Base-by-base conservation (phyloP, 768 basidiomycete species). In the Melanogaster broomeanus region DNA sequence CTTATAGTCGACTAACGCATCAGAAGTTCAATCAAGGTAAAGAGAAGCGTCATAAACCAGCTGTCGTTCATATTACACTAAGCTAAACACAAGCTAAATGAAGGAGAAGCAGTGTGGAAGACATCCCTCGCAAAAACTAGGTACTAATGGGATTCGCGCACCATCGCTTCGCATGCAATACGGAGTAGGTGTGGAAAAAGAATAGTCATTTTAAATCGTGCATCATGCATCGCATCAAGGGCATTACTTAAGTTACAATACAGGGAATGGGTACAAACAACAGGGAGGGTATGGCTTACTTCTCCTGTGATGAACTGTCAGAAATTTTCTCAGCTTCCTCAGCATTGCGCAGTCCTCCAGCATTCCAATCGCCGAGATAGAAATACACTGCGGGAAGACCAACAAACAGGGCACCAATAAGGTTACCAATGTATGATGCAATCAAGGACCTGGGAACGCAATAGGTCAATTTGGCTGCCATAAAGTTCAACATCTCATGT, bases 351-450 rank as follows among this genome's bases (percentile, higher is more conserved):
- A 82, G 56, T 13, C 72, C 73, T 22, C 62, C 74, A 6, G 65
- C 64, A 16, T 49, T 60, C 66, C 77, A 79, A 59, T 87, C 83
- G 28, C 62, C 61, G 5, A 88, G 77, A 59, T 84, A 83, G 69
- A 85, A 82, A 61, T 86, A 87, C 5, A 74, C 70, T 1, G 78
- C 84, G 3, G 87, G 87, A 4, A 88, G 62, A 28, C 74, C 87
- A 24, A 89, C 84, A 38, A 85, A 66, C 27, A 84, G 69, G 9
- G 74, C 87, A 1, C 87, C 87, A 28, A 88, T 71, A 28, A 83
- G 75, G 64, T 89, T 89, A 11, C 87, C 87, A 40, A 88, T 52
- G 60, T 77, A 81, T 3, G 86, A 60, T 1, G 87, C 83, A 59
- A 88, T 80, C 28, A 88, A 62, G 3, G 87, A 88, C 61, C 77